phyloP scores from a whole-genome alignment of 257 asterid genomes.

The Oldenlandia corymbosa region DNA sequence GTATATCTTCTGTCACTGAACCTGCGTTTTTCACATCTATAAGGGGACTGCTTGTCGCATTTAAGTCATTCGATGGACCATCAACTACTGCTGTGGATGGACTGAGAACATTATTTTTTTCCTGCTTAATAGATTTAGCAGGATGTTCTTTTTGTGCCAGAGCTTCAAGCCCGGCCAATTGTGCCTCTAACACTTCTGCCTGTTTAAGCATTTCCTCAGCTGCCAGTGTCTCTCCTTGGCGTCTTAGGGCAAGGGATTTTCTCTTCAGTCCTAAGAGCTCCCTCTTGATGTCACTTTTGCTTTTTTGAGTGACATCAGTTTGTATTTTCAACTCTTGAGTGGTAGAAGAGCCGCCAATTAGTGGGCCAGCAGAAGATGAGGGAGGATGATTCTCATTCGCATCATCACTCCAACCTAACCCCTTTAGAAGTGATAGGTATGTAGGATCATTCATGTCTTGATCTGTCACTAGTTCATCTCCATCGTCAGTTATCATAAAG shows the following conservation, averaged over 20 bases:
- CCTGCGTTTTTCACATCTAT: neutral
- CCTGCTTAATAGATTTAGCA: slow-evolving; percentile 19
- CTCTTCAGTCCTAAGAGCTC: slow-evolving; percentile 73
- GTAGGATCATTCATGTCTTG: slow-evolving; percentile 81
- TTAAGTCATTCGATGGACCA: slow-evolving; percentile 23
- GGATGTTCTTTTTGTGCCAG: slow-evolving; percentile 27
- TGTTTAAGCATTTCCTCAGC: slow-evolving; percentile 75
- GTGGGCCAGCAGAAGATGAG: slow-evolving; percentile 14
- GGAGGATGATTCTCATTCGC: slow-evolving; percentile 26
- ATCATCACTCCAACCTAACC: slow-evolving; percentile 88
- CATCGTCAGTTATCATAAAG: slow-evolving; percentile 21
- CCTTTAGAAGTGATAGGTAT: slow-evolving; percentile 60
- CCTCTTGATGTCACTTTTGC: slow-evolving; percentile 76
- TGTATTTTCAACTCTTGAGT: slow-evolving; percentile 23
- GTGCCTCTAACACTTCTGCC: slow-evolving; percentile 55
- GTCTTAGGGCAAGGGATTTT: slow-evolving; percentile 74
- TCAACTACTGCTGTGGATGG: slow-evolving; percentile 19
- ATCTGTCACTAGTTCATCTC: slow-evolving; percentile 67
- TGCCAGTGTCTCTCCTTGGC: slow-evolving; percentile 67
- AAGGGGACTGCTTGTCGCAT: slow-evolving; percentile 16
- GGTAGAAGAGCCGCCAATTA: slow-evolving; percentile 19
- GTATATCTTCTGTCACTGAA: neutral
- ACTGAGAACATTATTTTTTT: slow-evolving; percentile 12
- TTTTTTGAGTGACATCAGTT: slow-evolving; percentile 35
- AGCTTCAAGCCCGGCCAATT: slow-evolving; percentile 56